Conservation (phyloP, 345 rosid genomes). For the Pugionium dolabratum region DNA sequence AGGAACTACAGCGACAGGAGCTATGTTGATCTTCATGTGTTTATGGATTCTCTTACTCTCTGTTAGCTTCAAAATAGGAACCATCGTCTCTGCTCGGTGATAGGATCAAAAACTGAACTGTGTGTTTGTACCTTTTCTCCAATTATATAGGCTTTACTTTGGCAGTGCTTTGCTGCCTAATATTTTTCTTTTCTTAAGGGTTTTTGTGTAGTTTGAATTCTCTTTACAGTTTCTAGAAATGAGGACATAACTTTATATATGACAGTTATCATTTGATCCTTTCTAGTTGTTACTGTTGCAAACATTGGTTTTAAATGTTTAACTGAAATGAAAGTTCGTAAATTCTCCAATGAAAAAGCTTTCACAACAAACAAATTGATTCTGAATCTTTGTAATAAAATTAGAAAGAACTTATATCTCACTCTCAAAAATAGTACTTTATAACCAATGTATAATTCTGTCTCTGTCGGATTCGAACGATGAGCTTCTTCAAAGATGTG, state of each 20-base stretch:
- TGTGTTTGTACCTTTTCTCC: conserved; percentile 30
- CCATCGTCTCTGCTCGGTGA: conserved; percentile 58
- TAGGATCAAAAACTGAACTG: conserved; percentile 21
- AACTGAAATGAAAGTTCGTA: neutral
- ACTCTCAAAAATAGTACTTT: conserved; percentile 20
- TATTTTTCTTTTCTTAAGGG: conserved; percentile 4
- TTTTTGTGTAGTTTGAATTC: conserved; percentile 23
- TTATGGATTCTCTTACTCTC: conserved; percentile 72
- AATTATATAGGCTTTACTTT: conserved; percentile 31
- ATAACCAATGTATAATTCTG: conserved; percentile 3
- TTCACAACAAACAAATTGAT: conserved; percentile 14
- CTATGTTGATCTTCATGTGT: conserved; percentile 56
- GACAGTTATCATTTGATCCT: neutral
- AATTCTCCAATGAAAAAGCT: neutral
- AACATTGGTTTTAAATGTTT: neutral
- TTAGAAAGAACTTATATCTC: neutral
- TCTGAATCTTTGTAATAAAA: conserved; percentile 16
- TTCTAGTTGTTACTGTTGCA: neutral
- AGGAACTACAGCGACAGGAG: conserved; percentile 45
- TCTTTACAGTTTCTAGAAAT: conserved; percentile 26
- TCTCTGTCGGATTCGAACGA: conserved; percentile 5
- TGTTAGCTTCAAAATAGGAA: conserved; percentile 60
- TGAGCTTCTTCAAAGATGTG: conserved; percentile 16
- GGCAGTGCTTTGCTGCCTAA: conserved; percentile 40
- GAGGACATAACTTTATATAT: neutral